Conservation (phyloP, 768 basidiomycete genomes). For the Ramaria sp. region DNA sequence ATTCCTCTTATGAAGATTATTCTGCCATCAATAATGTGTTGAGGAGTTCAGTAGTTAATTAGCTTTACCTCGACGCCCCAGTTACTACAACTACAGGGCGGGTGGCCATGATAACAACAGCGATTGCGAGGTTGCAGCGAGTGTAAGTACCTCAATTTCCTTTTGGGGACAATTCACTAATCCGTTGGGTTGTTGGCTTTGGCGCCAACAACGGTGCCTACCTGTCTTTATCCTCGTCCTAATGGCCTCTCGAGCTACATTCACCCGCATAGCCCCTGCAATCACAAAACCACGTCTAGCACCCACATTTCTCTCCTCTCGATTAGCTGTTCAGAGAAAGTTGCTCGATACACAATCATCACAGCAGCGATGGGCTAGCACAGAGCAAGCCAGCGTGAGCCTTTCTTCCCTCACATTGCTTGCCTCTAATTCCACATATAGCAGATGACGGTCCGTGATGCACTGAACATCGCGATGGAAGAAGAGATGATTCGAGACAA, state of each 20-base stretch:
- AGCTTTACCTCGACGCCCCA: constrained; percentile 66
- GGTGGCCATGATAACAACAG: constrained; percentile 13
- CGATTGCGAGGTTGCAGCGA: no score
- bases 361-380: constrained; percentile 15
- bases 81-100: constrained; percentile 63
- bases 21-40: constrained; percentile 6
- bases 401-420: background rate
- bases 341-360: constrained; percentile 1
- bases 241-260: constrained; percentile 54
- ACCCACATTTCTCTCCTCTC: constrained; percentile 20
- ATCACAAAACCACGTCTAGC: constrained; percentile 31
- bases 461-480: constrained; percentile 96
- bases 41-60: background rate
- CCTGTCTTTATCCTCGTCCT: constrained; percentile 19
- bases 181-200: background rate
- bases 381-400: constrained; percentile 1
- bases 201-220: constrained; percentile 9
- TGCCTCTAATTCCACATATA: background rate
- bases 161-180: background rate
- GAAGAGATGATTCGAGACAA: constrained; percentile 98
- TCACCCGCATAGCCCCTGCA: constrained; percentile 52
- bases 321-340: background rate
- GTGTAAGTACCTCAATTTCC: background rate
- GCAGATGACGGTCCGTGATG: constrained; percentile 98
- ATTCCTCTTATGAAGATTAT: constrained; percentile 35